These are phyloP conservation scores for Clausena lansium DNA, from an alignment of 345 rosid genomes.

Conservation along the genomic window DNA sequence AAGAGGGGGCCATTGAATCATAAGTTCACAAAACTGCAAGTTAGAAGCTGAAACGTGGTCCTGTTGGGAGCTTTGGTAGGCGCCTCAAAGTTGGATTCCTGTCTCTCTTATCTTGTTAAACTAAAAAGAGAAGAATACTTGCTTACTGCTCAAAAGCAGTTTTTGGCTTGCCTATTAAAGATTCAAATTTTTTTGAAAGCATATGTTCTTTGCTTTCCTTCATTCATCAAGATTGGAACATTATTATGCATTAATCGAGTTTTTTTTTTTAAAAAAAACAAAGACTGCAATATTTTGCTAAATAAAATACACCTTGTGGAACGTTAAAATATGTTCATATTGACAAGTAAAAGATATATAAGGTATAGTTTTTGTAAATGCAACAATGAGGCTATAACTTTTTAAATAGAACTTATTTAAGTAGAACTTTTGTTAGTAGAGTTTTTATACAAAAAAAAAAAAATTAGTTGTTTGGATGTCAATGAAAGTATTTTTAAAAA, in stretches of 20 bases:
- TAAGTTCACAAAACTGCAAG: background rate
- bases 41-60: background rate
- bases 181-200: background rate
- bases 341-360: too few relatives aligned
- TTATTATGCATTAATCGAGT: background rate
- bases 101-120: background rate
- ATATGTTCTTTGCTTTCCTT: conserved; percentile 38
- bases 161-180: background rate
- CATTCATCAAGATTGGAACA: conserved; percentile 6
- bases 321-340: too few relatives aligned
- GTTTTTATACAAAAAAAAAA: too few relatives aligned
- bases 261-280: too few relatives aligned
- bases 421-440: too few relatives aligned
- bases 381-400: too few relatives aligned
- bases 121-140: conserved; percentile 8
- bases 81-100: conserved; percentile 20
- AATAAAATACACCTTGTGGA: too few relatives aligned
- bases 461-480: too few relatives aligned
- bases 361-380: too few relatives aligned
- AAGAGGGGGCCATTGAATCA: background rate
- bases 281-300: too few relatives aligned
- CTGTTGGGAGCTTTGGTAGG: background rate
- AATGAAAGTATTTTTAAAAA: too few relatives aligned
- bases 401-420: too few relatives aligned
- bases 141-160: background rate